Conservation (phyloP, 75 land plant species). For the Picea sitchensis region DNA sequence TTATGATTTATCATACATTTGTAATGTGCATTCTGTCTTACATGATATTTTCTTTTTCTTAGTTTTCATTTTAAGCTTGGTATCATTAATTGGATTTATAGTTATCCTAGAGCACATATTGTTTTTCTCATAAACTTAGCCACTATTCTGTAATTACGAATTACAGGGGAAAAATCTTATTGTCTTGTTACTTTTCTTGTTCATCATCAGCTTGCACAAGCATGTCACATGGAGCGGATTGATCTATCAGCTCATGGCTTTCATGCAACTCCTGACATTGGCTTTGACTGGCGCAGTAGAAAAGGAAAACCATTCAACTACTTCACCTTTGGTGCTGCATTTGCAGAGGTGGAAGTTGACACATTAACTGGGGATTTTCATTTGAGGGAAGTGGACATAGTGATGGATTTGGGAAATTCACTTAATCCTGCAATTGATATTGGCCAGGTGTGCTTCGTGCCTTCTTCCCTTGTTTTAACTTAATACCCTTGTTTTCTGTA, state of each 20-base stretch:
- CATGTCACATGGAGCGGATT: slow-evolving; percentile 73
- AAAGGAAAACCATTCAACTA: slow-evolving; percentile 81
- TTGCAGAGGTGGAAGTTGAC: slow-evolving; percentile 90
- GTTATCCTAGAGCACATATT: not conserved
- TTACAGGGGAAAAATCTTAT: not conserved
- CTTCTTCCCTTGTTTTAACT: not conserved
- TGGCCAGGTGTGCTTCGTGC: slow-evolving; percentile 63
- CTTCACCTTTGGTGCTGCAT: slow-evolving; percentile 94
- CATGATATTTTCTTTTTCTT: not conserved
- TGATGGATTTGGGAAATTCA: slow-evolving; percentile 85
- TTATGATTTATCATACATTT: not conserved
- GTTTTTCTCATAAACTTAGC: not conserved
- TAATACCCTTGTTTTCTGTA: not conserved
- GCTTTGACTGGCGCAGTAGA: slow-evolving; percentile 74
- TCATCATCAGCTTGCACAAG: slow-evolving; percentile 61
- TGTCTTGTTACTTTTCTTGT: not conserved
- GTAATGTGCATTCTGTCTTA: not conserved
- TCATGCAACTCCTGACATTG: slow-evolving; percentile 81
- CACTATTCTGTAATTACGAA: not conserved
- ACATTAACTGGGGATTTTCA: slow-evolving; percentile 91
- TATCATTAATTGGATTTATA: not conserved
- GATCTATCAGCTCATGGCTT: slow-evolving; percentile 98
- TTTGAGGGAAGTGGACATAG: slow-evolving; percentile 55
- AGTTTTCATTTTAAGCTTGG: not conserved
- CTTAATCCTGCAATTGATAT: slow-evolving; percentile 92